Evolutionary conservation across 2,329 filamentous ascomycete species (phyloP), one percentile per base, ranked within the genome.

Genomic region (Penicillium hordei): DNA sequence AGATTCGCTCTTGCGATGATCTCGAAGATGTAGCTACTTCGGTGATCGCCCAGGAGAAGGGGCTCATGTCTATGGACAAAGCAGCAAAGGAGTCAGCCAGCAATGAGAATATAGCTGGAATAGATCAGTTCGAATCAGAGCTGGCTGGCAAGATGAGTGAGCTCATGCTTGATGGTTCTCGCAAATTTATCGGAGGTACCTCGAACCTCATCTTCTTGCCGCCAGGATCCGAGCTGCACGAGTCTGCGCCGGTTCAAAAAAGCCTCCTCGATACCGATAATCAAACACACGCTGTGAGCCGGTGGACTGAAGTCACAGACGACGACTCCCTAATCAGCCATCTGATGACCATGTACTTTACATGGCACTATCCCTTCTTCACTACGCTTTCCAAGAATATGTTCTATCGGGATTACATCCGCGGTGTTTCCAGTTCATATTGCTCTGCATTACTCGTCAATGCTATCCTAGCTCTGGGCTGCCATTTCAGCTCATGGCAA

Each of bases 291-390:
- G 87, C 91, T 4, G 82, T 94, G 53, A 87, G 86, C 21, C 93
- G 89, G 53, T 99, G 94, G 94, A 96, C 93, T 0, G 85, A 82
- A 17, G 91, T 96, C 45, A 96, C 91, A 1, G 81, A 86, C 50
- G 91, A 97, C 71, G 82, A 86, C 25, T 84, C 89, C 53, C 81
- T 96, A 45, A 86, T 97, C 65, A 84, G 87, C 17, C 93, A 97
- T 74, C 84, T 99, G 19, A 86, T 99, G 71, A 93, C 93, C 69
- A 93, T 97, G 90, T 99, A 99, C 76, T 97, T 97, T 77, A 91
- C 88, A 67, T 97, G 93, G 89, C 94, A 97, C 75, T 97, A 97
- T 74, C 88, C 92, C 19, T 97, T 94, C 76, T 99, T 97, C 73
- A 93, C 92, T 4, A 94, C 90, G 0, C 80, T 97, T 7, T 93